Evolutionary conservation across 257 asterid species (phyloP).

Genomic region (Capsicum baccatum): DNA sequence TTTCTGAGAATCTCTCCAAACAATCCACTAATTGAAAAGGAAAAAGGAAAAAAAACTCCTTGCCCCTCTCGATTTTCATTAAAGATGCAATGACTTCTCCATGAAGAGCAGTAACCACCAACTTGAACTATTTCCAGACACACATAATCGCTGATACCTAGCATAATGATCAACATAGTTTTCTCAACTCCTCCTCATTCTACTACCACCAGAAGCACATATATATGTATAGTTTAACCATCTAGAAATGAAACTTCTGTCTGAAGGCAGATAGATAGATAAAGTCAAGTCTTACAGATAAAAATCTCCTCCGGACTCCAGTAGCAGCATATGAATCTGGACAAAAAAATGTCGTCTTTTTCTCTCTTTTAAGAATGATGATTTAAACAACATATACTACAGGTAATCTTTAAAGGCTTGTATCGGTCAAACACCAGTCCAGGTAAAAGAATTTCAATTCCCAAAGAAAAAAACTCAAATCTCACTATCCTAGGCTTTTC

Average conservation of each 20-base stretch:
- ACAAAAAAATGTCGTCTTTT: neutral
- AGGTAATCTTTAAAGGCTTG: neutral
- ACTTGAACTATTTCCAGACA: conserved; percentile 11
- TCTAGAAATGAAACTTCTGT: neutral
- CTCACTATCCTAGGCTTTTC: neutral
- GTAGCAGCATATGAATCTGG: conserved; percentile 6
- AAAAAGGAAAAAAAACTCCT: neutral
- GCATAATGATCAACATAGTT: neutral
- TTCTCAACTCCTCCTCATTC: conserved; percentile 5
- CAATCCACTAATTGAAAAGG: neutral
- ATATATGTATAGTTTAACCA: neutral
- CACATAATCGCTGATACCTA: neutral
- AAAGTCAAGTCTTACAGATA: neutral
- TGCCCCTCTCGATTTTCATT: conserved; percentile 7
- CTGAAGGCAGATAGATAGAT: neutral
- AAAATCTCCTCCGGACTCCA: neutral
- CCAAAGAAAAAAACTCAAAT: neutral
- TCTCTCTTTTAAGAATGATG: conserved; percentile 10
- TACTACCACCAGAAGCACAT: neutral
- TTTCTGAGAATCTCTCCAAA: neutral
- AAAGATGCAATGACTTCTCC: conserved; percentile 9
- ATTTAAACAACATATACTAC: neutral
- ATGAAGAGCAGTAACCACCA: conserved; percentile 4
- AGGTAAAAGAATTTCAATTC: neutral
- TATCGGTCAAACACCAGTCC: neutral